These are phyloP conservation scores for Coccinonectria pachysandricola DNA, from an alignment of 2,329 filamentous ascomycete genomes.

Conservation along the genomic window DNA sequence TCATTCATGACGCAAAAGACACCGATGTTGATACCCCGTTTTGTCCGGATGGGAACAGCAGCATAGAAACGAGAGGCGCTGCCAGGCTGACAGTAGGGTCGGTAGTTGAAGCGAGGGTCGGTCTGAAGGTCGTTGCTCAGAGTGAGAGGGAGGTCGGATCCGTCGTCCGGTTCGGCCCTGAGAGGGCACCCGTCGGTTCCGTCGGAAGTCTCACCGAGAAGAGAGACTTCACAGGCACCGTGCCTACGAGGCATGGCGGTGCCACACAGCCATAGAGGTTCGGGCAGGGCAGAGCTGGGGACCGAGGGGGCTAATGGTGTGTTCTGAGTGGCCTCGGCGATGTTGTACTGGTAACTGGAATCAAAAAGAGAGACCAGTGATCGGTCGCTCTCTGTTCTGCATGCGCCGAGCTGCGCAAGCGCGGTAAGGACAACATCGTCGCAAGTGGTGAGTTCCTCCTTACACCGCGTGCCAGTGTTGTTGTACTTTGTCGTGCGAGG, in stretches of 20 bases:
- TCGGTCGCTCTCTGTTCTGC: slow-evolving; percentile 30
- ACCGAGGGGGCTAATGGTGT: slow-evolving; percentile 23
- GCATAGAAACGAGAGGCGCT: slow-evolving; percentile 27
- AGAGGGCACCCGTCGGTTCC: too few relatives aligned
- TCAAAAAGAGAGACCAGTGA: slow-evolving; percentile 42
- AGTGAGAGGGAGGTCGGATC: slow-evolving; percentile 19
- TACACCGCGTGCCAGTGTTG: slow-evolving; percentile 11
- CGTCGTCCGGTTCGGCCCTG: background rate
- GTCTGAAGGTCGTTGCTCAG: slow-evolving; percentile 24
- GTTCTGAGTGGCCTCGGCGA: slow-evolving; percentile 39
- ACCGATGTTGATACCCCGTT: slow-evolving; percentile 31
- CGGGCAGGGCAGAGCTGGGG: slow-evolving; percentile 3
- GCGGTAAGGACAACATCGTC: slow-evolving; percentile 32
- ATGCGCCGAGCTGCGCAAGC: slow-evolving; percentile 37
- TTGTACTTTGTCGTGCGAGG: slow-evolving; percentile 10
- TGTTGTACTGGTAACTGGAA: slow-evolving; percentile 33
- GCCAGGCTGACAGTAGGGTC: slow-evolving; percentile 13
- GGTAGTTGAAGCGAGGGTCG: slow-evolving; percentile 21
- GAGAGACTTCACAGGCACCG: slow-evolving; percentile 20
- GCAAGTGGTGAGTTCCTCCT: slow-evolving; percentile 17
- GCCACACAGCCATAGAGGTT: slow-evolving; percentile 20
- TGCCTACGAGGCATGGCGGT: slow-evolving; percentile 21
- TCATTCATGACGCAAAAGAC: slow-evolving; percentile 24
- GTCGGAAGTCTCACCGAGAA: slow-evolving; percentile 4
- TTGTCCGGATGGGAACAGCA: slow-evolving; percentile 30